These are phyloP conservation scores for Penicillium sp. DNA, from an alignment of 2,329 filamentous ascomycete species.

Conservation along the genomic window DNA sequence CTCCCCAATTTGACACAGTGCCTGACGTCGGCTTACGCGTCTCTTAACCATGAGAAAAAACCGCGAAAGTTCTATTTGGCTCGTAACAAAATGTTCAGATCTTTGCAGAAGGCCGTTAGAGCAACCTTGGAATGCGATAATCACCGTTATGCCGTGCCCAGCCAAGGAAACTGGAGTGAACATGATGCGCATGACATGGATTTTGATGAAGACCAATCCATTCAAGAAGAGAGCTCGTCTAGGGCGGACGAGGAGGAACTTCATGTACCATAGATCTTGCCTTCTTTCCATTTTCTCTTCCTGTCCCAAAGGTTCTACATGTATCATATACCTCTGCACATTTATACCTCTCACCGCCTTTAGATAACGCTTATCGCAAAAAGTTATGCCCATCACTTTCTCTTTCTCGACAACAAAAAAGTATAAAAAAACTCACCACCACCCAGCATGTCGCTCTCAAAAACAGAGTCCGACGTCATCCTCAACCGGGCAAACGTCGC, in stretches of 20 bases:
- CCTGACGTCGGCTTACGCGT: background rate
- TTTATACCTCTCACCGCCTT: conserved; percentile 10
- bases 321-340: background rate
- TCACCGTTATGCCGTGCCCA: background rate
- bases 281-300: background rate
- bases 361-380: conserved; percentile 15
- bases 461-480: conserved; percentile 53
- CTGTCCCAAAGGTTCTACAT: background rate
- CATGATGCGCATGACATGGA: background rate
- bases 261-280: background rate
- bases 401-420: background rate
- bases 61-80: background rate
- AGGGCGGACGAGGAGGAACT: background rate
- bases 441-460: conserved; percentile 32
- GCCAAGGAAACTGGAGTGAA: background rate
- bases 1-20: background rate
- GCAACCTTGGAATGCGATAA: background rate
- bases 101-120: background rate
- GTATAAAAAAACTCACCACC: background rate
- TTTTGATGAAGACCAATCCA: background rate
- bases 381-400: conserved; percentile 3
- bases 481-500: conserved; percentile 56
- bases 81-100: background rate
- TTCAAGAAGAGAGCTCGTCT: background rate
- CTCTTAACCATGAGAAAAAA: background rate